Base-by-base conservation (phyloP, 2,329 filamentous ascomycete species). In the Fusarium sp. region DNA sequence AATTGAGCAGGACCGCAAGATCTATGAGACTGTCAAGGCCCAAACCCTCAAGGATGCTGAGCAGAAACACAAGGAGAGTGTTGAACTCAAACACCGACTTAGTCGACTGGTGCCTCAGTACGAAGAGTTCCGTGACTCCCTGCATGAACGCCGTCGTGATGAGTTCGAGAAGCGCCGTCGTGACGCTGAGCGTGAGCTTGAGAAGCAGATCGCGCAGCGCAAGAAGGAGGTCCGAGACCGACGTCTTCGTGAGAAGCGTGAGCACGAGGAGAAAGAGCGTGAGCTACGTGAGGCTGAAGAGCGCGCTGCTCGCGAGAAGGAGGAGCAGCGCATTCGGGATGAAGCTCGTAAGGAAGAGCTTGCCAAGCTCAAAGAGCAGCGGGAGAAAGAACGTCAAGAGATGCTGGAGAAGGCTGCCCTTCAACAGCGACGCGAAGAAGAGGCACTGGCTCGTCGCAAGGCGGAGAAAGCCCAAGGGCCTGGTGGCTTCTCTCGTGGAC, bases 91-190 rank as follows among this genome's bases (percentile, higher is more conserved):
- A 90, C 93, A 97, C 84, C 93, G 96, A 81, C 91, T 99, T 58
- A 92, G 89, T 80, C 91, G 95, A 72, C 89, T 99, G 62, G 92
- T 98, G 74, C 89, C 92, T n/a, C 84, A 88, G 61, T 99, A 98
- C 85, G 94, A 96, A 82, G 85, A 86, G 15, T 98, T 98, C 90
- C 91, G 93, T 80, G 88, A 92, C 75, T 91, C 92, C 54, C 90
- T 99, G 61, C 93, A 94, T 71, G 92, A 96, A 83, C 92, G 94
- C 80, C 94, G 96, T 78, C 94, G 94, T 80, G 93, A 97, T 78
- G 95, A 98, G 84, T 99, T 98, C 77, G 96, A 98, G 88, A 96
- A 93, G 87, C 93, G 95, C 74, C 94, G 94, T 81, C 95, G 93
- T 82, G 92, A 94, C 79, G 96, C 96, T 38, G 95, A 98, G 87